phyloP scores from a whole-genome alignment of 148 eudicot genomes.

The Nepenthes mirabilis region DNA sequence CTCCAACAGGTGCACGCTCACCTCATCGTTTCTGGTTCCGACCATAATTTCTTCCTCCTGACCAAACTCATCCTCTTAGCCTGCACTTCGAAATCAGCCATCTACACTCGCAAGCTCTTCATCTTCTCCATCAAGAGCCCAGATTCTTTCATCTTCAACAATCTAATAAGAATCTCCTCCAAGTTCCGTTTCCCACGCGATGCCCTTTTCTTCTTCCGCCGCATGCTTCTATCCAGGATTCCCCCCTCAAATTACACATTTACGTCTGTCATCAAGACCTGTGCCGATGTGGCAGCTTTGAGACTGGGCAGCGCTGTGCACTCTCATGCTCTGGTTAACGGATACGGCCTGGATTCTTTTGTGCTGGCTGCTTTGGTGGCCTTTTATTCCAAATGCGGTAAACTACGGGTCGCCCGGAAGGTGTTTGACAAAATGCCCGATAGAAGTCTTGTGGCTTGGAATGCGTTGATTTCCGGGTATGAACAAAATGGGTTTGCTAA shows the following conservation, averaged over 20 bases:
- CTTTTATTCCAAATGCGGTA: slow-evolving; percentile 39
- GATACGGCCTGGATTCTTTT: slow-evolving; percentile 35
- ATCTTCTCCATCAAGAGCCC: slow-evolving; percentile 26
- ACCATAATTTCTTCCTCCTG: slow-evolving; percentile 20
- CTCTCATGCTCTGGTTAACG: slow-evolving; percentile 25
- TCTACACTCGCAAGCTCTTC: slow-evolving; percentile 35
- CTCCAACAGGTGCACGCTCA: slow-evolving; percentile 49
- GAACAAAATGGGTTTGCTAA: slow-evolving; percentile 47
- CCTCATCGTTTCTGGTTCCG: slow-evolving; percentile 26
- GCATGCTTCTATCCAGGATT: slow-evolving; percentile 19
- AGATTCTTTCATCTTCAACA: slow-evolving; percentile 43
- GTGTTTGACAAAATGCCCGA: slow-evolving; percentile 48
- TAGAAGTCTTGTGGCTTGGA: slow-evolving; percentile 47
- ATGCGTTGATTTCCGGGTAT: slow-evolving; percentile 50
- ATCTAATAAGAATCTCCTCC: slow-evolving; percentile 40
- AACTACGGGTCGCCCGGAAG: slow-evolving; percentile 26
- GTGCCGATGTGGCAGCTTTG: slow-evolving; percentile 18
- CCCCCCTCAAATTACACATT: slow-evolving; percentile 30
- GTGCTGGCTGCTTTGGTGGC: slow-evolving; percentile 35
- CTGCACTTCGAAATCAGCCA: slow-evolving; percentile 18
- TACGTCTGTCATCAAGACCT: slow-evolving; percentile 36
- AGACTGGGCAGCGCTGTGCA: slow-evolving; percentile 28
- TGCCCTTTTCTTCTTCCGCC: slow-evolving; percentile 27
- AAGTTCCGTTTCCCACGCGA: slow-evolving; percentile 17
- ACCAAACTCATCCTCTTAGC: slow-evolving; percentile 39